These are phyloP conservation scores for Rickenella mellea DNA, from an alignment of 768 basidiomycete genomes.

Conservation along the genomic window DNA sequence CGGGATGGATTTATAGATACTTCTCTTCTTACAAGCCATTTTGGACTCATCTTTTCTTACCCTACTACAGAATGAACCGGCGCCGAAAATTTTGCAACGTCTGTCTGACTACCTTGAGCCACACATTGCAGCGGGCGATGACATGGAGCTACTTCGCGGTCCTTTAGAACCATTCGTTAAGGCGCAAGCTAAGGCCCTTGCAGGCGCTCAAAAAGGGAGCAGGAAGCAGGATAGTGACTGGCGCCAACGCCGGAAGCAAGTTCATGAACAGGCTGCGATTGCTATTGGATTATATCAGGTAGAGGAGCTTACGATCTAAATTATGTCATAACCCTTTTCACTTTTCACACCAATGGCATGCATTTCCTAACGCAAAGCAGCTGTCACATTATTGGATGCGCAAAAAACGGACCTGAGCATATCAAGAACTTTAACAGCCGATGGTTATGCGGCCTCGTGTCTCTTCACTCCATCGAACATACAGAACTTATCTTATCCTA, in stretches of 20 bases:
- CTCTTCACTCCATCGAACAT: too few species aligned
- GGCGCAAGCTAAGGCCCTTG: conserved; percentile 39
- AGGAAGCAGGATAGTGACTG: conserved; percentile 19
- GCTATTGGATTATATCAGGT: conserved; percentile 60
- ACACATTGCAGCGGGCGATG: conserved; percentile 41
- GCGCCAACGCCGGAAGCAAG: conserved; percentile 34
- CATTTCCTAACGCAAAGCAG: not conserved
- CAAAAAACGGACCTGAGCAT: too few species aligned
- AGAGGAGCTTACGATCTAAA: conserved; percentile 56
- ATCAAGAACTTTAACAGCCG: too few species aligned
- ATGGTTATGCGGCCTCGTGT: too few species aligned
- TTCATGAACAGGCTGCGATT: conserved; percentile 41
- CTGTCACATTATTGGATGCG: too few species aligned
- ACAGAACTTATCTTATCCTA: too few species aligned
- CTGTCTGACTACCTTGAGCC: conserved; percentile 44
- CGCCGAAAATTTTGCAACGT: conserved; percentile 41
- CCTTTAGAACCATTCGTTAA: conserved; percentile 53
- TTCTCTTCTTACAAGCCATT: conserved; percentile 51
- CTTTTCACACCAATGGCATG: not conserved
- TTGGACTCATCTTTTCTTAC: conserved; percentile 66
- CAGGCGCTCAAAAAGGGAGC: conserved; percentile 29
- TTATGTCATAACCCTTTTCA: not conserved
- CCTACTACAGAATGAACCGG: conserved; percentile 53
- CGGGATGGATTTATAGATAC: conserved; percentile 29
- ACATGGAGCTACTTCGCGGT: conserved; percentile 47